Percentiles rank a stretch among this genome's conserved stretches.
phyloP scores from a whole-genome alignment of 371 early-diverging fungal species.

The Zopfochytrium polystomum region DNA sequence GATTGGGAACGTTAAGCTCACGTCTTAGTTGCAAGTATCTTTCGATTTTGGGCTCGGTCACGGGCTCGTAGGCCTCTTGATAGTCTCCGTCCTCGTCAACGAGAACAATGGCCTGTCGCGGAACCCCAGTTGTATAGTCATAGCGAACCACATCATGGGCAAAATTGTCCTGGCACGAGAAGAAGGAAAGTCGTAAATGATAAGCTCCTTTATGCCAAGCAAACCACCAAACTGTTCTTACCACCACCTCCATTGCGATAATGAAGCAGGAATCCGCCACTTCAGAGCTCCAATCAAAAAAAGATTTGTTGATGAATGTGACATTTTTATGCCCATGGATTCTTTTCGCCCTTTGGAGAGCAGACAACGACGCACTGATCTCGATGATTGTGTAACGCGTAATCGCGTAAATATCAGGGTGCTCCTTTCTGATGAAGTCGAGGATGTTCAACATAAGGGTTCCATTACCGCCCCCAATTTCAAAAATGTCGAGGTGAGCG shows the following conservation, averaged over 20 bases:
- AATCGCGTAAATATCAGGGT: constrained; percentile 74
- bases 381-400: constrained; percentile 89
- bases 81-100: constrained; percentile 79
- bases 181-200: not conserved
- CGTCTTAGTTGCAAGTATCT: constrained; percentile 66
- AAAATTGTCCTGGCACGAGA: constrained; percentile 75
- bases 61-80: constrained; percentile 77
- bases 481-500: constrained; percentile 75
- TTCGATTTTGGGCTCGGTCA: constrained; percentile 70
- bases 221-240: constrained; percentile 38
- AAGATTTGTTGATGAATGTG: constrained; percentile 79
- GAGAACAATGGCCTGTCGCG: constrained; percentile 78
- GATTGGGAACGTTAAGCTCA: constrained; percentile 46
- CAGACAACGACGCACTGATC: constrained; percentile 77
- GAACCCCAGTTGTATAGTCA: constrained; percentile 64
- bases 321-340: constrained; percentile 55
- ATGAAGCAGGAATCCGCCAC: constrained; percentile 80
- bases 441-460: constrained; percentile 90
- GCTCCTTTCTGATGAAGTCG: constrained; percentile 73
- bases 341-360: constrained; percentile 24
- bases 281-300: constrained; percentile 83
- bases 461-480: constrained; percentile 96
- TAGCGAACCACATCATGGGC: constrained; percentile 92
- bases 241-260: constrained; percentile 89
- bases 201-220: not conserved